Evolutionary conservation across 2,329 filamentous ascomycete species (phyloP).

Genomic region (Leptographium wingfieldii): DNA sequence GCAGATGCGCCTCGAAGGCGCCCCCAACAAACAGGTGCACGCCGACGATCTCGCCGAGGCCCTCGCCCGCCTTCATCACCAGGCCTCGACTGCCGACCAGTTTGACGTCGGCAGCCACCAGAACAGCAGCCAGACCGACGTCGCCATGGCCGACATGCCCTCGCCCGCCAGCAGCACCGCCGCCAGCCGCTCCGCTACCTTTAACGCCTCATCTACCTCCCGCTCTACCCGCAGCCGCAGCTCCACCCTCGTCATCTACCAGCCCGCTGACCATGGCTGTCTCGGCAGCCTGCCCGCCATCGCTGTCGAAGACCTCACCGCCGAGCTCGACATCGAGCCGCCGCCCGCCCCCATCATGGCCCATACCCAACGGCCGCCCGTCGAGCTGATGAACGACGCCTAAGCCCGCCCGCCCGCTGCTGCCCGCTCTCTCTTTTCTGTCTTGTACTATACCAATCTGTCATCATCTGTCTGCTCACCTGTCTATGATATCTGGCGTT

Average conservation of each 20-base stretch:
- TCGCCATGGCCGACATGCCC: conserved; percentile 25
- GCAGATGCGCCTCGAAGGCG: conserved; percentile 55
- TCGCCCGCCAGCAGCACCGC: conserved; percentile 26
- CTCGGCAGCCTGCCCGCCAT: not conserved
- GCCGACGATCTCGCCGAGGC: conserved; percentile 57
- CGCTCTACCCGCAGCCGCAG: conserved; percentile 39
- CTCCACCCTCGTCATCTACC: conserved; percentile 50
- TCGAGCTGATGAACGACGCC: conserved; percentile 48
- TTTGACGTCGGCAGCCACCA: conserved; percentile 31
- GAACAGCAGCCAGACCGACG: conserved; percentile 24
- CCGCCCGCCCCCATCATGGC: conserved; percentile 32
- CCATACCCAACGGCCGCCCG: conserved; percentile 49
- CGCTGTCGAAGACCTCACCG: conserved; percentile 38
- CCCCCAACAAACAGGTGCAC: conserved; percentile 57
- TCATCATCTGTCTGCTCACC: not conserved
- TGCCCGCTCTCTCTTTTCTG: too few species aligned
- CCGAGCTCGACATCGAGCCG: conserved; percentile 41
- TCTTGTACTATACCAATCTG: not conserved
- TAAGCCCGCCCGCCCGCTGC: conserved; percentile 5
- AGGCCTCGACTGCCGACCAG: conserved; percentile 7
- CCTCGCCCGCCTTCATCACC: conserved; percentile 46
- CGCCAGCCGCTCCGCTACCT: conserved; percentile 16
- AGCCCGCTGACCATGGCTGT: conserved; percentile 36
- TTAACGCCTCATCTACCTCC: conserved; percentile 6
- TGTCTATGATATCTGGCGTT: not conserved